Conservation (phyloP, 495 filamentous ascomycete genomes). For the Xylaria acuta region DNA sequence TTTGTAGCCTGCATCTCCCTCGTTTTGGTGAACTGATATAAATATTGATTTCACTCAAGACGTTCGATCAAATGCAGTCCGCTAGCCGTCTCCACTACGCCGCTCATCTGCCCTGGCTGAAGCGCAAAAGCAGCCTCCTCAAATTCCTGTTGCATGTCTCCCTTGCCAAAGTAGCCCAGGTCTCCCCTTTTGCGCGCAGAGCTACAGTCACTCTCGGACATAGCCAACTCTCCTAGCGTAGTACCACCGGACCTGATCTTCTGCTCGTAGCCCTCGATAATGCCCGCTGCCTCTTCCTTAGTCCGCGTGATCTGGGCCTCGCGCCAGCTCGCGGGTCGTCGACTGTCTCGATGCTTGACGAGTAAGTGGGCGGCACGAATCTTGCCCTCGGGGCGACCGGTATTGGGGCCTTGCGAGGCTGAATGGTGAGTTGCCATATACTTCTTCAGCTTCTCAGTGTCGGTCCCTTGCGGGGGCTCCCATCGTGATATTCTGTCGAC, state of each 20-base stretch:
- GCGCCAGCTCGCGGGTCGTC: constrained; percentile 89
- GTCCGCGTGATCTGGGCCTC: constrained; percentile 84
- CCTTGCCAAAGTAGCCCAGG: constrained; percentile 89
- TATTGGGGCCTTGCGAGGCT: constrained; percentile 57
- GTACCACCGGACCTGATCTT: constrained; percentile 72
- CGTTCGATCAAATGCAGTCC: constrained; percentile 93
- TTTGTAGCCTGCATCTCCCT: not conserved
- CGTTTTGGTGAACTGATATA: not conserved
- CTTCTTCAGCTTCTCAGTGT: constrained; percentile 85
- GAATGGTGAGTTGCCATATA: constrained; percentile 90
- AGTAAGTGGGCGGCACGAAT: constrained; percentile 91
- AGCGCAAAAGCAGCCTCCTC: constrained; percentile 92
- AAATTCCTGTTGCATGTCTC: constrained; percentile 99
- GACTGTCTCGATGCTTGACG: constrained; percentile 88
- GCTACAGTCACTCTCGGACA: constrained; percentile 91
- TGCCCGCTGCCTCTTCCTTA: constrained; percentile 83
- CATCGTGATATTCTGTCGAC: constrained; percentile 83
- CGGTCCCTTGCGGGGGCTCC: constrained; percentile 87
- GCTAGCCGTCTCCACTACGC: constrained; percentile 88
- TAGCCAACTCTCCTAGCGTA: constrained; percentile 78
- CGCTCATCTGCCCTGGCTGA: constrained; percentile 82
- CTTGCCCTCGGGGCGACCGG: constrained; percentile 70
- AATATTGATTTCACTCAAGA: constrained; percentile 30
- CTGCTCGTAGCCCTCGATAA: constrained; percentile 73
- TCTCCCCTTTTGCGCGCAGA: constrained; percentile 93